Percentiles rank a stretch among this genome's conserved stretches.
Evolutionary conservation across 208 protist genomes (phyloP).

Genomic region (Kentomonas sorsogonicus): DNA sequence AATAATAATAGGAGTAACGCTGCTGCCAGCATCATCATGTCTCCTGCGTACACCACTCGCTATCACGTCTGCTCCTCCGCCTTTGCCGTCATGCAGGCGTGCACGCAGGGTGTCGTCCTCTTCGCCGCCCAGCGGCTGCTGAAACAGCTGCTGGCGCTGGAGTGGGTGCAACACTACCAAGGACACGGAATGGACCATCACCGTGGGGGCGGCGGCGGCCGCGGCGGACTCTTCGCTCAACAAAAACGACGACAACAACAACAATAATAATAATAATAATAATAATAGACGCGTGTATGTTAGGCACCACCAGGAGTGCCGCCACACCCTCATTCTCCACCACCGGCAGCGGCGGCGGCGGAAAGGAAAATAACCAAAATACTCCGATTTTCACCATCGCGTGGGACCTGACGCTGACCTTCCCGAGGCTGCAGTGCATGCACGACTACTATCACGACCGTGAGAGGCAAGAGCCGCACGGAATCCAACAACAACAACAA

Average conservation of each 20-base stretch:
- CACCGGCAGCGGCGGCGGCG: slow-evolving; percentile 25
- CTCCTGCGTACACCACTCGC: not conserved
- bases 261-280: slow-evolving; percentile 7
- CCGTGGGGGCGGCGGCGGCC: no score
- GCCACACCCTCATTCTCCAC: no score
- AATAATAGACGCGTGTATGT: not conserved
- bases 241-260: no score
- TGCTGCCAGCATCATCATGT: not conserved
- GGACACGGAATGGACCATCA: no score
- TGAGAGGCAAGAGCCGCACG: not conserved
- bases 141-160: no score
- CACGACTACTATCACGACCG: slow-evolving; percentile 10
- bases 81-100: slow-evolving; percentile 68
- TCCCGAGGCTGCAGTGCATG: slow-evolving; percentile 31
- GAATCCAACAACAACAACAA: not conserved
- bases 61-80: slow-evolving; percentile 44
- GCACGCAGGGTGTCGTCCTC: slow-evolving; percentile 63
- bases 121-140: slow-evolving; percentile 39
- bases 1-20: not conserved
- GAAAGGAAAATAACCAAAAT: slow-evolving; percentile 13
- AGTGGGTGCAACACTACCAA: no score
- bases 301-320: slow-evolving; percentile 16
- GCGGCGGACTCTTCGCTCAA: no score
- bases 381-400: slow-evolving; percentile 59
- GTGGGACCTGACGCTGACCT: slow-evolving; percentile 34